phyloP scores from a whole-genome alignment of 2,329 filamentous ascomycete genomes.

The Trichophyton schoenleinii region DNA sequence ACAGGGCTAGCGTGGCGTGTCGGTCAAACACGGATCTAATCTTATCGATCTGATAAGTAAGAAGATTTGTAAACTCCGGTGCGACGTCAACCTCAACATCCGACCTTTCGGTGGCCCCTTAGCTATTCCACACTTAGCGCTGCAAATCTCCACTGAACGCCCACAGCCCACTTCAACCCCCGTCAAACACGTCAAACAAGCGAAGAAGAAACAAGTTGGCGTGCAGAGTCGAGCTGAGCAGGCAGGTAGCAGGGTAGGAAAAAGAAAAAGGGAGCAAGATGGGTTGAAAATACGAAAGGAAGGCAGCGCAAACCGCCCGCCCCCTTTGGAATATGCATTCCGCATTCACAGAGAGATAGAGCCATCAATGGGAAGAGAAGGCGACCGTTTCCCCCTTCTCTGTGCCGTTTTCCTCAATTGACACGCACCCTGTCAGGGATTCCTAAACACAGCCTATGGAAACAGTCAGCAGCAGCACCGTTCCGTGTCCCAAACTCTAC shows the following conservation, averaged over 20 bases:
- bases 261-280: too few species aligned
- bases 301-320: not conserved
- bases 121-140: not conserved
- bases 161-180: not conserved
- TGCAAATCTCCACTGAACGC: not conserved
- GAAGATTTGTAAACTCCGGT: constrained; percentile 6
- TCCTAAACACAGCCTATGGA: not conserved
- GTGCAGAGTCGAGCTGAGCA: not conserved
- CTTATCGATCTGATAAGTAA: constrained; percentile 12
- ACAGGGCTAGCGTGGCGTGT: not conserved
- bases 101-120: not conserved
- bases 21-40: constrained; percentile 13
- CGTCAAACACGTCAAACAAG: not conserved
- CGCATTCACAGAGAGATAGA: not conserved
- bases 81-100: not conserved
- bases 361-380: not conserved
- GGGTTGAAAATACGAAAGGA: not conserved
- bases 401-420: not conserved
- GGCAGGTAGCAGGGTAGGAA: not conserved
- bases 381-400: not conserved
- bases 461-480: not conserved
- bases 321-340: not conserved
- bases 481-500: constrained; percentile 1
- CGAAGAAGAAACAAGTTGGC: not conserved
- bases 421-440: not conserved